Evolutionary conservation across 768 basidiomycete species (phyloP), one percentile per base, ranked within the genome.

Genomic region (Scleroderma bovista): DNA sequence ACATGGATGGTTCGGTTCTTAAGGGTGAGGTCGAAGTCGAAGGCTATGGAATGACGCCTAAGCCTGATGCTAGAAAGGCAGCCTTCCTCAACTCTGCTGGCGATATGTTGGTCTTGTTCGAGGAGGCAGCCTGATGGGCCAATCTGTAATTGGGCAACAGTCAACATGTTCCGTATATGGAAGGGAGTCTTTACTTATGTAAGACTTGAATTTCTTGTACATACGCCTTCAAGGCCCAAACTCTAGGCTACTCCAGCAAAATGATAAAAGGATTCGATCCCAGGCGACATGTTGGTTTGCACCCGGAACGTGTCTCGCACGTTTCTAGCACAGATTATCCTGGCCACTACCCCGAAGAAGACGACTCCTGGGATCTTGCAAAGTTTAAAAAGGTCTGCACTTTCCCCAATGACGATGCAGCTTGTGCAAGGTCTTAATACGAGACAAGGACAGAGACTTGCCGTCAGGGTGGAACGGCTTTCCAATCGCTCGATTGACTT

Each of bases 291-390:
- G 88, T 93, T 13, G 78, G 78, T 33, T 68, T 91, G 20, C 74
- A 78, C 38, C 77, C 83, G 38, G 90, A 92, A 61, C 77, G 81
- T 6, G 78, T 88, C 32, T 78, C 82, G 0, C 69, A 95, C 70
- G 84, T 96, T 12, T 87, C 93, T 0, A 93, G 84, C 59, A 86
- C 89, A 10, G 88, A 96, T 55, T 96, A 83, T 61, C 95, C 95
- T 2, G 93, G 94, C 0, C 86, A 95, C 60, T 82, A 86, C 58
- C 86, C 91, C 1, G 81, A 75, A 44, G 88, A 93, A 62, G 89
- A 93, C 63, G 76, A 93, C 61, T 77, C 84, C 1, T 98, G 94
- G 94, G 74, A 84, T 63, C 68, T 94, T 34, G 63, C 72, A 39
- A 76, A 72, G 57, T 96, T 96, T 70, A 77, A 79, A 66, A 64